phyloP scores from a whole-genome alignment of 139 green algal species.

The Tetratostichococcus sp. region DNA sequence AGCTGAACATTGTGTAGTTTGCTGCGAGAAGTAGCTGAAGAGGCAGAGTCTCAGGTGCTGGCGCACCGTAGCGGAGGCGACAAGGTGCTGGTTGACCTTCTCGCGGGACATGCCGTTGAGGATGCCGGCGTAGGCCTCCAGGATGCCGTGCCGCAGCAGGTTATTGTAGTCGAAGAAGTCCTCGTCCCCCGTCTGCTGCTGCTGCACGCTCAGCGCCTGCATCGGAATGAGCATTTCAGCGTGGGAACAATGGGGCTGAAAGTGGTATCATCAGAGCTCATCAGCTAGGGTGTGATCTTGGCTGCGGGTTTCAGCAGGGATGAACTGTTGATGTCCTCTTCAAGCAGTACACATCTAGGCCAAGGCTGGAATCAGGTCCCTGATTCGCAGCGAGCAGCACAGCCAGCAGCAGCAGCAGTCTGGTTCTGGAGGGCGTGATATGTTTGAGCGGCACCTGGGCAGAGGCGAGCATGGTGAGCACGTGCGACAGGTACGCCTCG shows the following conservation, averaged over 20 bases:
- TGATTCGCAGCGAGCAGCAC: too few relatives aligned
- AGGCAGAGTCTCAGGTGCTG: too few relatives aligned
- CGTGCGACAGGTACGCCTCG: constrained; percentile 79
- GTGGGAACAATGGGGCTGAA: too few relatives aligned
- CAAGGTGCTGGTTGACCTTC: constrained; percentile 31
- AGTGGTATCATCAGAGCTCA: too few relatives aligned
- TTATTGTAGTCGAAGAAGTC: constrained; percentile 93
- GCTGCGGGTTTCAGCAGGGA: too few relatives aligned
- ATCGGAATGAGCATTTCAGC: background rate
- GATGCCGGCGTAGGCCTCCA: constrained; percentile 93
- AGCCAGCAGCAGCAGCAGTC: too few relatives aligned
- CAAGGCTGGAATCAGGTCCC: too few relatives aligned
- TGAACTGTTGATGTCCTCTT: too few relatives aligned
- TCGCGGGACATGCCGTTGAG: constrained; percentile 45
- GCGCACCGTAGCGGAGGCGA: background rate
- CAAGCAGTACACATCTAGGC: too few relatives aligned
- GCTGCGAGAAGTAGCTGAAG: too few relatives aligned
- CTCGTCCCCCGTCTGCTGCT: constrained; percentile 53
- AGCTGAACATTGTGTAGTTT: too few relatives aligned
- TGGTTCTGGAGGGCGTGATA: background rate
- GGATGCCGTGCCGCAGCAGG: constrained; percentile 79
- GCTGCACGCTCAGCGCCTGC: constrained; percentile 17
- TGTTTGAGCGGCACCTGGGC: constrained; percentile 36
- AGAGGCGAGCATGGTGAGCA: constrained; percentile 76
- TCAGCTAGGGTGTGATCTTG: too few relatives aligned